These are phyloP conservation scores for Liquidambar formosana DNA, from an alignment of 164 flowering plant species.

Conservation along the genomic window DNA sequence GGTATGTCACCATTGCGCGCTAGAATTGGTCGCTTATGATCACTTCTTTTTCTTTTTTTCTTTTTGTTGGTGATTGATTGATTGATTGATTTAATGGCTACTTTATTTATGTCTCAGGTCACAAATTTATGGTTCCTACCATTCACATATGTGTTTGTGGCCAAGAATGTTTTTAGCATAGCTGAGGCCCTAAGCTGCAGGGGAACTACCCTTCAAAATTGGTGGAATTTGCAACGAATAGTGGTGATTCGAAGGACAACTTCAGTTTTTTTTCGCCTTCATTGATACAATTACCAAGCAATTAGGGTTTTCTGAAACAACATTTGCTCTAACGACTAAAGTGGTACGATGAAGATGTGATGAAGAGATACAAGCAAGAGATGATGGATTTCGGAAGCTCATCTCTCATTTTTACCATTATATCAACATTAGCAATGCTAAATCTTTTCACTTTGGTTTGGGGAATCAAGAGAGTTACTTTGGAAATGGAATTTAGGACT, in stretches of 20 bases:
- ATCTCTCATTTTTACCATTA: slow-evolving; percentile 36
- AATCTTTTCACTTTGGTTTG: slow-evolving; percentile 22
- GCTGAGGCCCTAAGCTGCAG: slow-evolving; percentile 14
- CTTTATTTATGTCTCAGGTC: slow-evolving; percentile 2
- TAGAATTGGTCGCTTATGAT: no score
- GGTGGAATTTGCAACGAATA: slow-evolving; percentile 58
- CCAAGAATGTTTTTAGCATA: slow-evolving; percentile 10
- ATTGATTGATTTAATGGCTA: no score
- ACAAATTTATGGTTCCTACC: slow-evolving; percentile 36
- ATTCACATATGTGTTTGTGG: slow-evolving; percentile 22
- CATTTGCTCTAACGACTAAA: slow-evolving; percentile 42
- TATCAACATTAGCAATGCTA: slow-evolving; percentile 38
- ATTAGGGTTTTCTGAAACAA: slow-evolving; percentile 38
- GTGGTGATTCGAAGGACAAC: slow-evolving; percentile 47
- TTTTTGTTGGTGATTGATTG: no score
- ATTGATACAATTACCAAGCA: slow-evolving; percentile 30
- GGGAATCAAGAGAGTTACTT: slow-evolving; percentile 11
- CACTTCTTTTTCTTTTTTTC: no score
- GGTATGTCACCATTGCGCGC: slow-evolving; percentile 17
- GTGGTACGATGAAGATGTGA: slow-evolving; percentile 36
- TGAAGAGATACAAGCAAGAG: slow-evolving; percentile 49
- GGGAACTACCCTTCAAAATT: slow-evolving; percentile 30
- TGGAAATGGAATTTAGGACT: slow-evolving; percentile 2
- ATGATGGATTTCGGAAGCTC: slow-evolving; percentile 47
- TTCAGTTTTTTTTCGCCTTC: slow-evolving; percentile 39